Evolutionary conservation across 2,329 filamentous ascomycete genomes (phyloP), one percentile per base, ranked within the genome.

Genomic region (Aspergillus flavus): DNA sequence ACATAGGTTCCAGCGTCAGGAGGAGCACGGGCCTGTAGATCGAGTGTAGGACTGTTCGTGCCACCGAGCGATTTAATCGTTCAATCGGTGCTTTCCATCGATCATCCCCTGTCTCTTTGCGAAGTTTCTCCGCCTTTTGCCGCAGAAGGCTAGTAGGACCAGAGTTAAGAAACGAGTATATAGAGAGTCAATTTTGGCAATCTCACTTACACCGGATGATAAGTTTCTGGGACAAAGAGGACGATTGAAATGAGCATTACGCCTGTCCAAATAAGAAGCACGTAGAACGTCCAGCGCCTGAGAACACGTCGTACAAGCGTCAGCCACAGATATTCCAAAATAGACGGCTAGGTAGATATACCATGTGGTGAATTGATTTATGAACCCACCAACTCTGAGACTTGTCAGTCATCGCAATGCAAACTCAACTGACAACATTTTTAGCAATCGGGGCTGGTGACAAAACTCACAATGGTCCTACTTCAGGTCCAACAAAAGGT

Each of bases 141-240:
- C 89, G 86, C 48, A 96, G 82, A 55, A 95, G 80, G 19, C 77
- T 79, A 62, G 21, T 14, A 19, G 21, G 10, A 56, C 26, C 9
- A 23, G 10, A n/a, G 28, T 64, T 32, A 57, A 84, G n/a, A 86
- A 26, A 87, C 68, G 89, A 58, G 54, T 26, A 6, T 59, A 30
- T 48, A 62, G 16, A 50, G 11, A 30, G 4, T 32, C 32, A 53
- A 26, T 10, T 16, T 57, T 55, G n/a, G 30, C 21, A 21, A 30
- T 9, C 14, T 48, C 28, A 71, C 76, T 61, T 73, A 77, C 75
- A 78, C 85, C 26, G 85, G 85, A 65, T 84, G 91, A 75, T 95
- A 97, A 1, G 93, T 97, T 80, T 97, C 93, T 6, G 93, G 94
- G 3, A 97, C 92, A 50, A 93, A 82, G 39, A 92, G 74, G 39